Percentiles rank a stretch among this genome's conserved stretches.
These are phyloP conservation scores for Peronospora tabacina DNA, from an alignment of 352 stramenopile species.

Conservation along the genomic window DNA sequence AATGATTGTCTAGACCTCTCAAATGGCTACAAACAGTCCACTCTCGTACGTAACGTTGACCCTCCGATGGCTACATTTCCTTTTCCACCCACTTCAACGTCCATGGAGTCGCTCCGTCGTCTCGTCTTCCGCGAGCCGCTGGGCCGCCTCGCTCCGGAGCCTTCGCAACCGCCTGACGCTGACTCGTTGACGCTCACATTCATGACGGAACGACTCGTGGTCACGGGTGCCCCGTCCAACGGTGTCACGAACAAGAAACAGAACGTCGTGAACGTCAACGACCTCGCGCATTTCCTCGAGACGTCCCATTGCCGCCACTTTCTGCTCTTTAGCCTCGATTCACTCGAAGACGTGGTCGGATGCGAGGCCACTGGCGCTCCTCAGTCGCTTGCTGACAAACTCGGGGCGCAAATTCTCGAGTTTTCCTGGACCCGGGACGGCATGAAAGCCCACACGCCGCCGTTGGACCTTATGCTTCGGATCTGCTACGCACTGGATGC, in stretches of 20 bases:
- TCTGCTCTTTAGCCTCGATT: slow-evolving; percentile 77
- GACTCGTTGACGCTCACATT: slow-evolving; percentile 60
- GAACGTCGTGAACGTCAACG: slow-evolving; percentile 63
- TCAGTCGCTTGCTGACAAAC: slow-evolving; percentile 32
- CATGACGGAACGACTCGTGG: slow-evolving; percentile 59
- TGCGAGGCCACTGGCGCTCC: not conserved
- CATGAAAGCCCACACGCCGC: slow-evolving; percentile 78
- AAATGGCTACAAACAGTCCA: too few relatives aligned
- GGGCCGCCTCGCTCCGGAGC: too few relatives aligned
- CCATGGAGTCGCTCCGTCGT: slow-evolving; percentile 65
- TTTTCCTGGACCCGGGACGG: slow-evolving; percentile 76
- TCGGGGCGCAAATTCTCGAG: slow-evolving; percentile 80
- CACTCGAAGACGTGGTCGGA: slow-evolving; percentile 28
- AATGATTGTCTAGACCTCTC: too few relatives aligned
- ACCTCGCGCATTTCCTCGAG: slow-evolving; percentile 59
- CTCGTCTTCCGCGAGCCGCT: too few relatives aligned
- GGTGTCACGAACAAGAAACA: slow-evolving; percentile 59
- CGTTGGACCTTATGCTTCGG: slow-evolving; percentile 79
- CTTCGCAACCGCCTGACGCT: slow-evolving; percentile 22
- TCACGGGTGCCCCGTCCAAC: slow-evolving; percentile 47
- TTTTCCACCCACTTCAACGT: not conserved
- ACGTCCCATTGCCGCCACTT: slow-evolving; percentile 48
- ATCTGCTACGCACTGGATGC: slow-evolving; percentile 90
- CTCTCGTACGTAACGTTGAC: too few relatives aligned
- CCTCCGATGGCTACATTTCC: too few relatives aligned